These are phyloP conservation scores for Ophiobolus disseminans DNA, from an alignment of 2,329 filamentous ascomycete species.

Conservation along the genomic window DNA sequence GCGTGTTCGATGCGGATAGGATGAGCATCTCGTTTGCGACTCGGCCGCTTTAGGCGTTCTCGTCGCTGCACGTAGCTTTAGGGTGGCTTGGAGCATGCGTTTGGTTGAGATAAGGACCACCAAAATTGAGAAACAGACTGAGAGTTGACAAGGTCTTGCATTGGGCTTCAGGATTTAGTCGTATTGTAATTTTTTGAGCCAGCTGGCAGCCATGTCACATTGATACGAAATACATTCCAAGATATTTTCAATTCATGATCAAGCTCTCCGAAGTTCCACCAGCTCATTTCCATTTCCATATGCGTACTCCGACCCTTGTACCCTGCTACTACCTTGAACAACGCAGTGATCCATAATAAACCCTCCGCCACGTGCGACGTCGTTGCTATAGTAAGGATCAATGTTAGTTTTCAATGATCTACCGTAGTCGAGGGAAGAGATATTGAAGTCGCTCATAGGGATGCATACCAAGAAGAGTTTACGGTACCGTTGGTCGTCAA, in stretches of 20 bases:
- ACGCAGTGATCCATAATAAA: conserved; percentile 19
- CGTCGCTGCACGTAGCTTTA: too few species aligned
- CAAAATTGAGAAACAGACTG: too few species aligned
- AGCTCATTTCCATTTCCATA: conserved; percentile 18
- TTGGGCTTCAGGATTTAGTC: too few species aligned
- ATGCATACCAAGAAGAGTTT: conserved; percentile 15
- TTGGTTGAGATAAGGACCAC: too few species aligned
- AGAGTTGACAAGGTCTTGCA: too few species aligned
- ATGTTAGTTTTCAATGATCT: conserved; percentile 8
- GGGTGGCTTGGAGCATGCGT: too few species aligned
- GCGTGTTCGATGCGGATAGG: conserved; percentile 15
- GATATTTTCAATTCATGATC: conserved; percentile 1
- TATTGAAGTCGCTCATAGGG: conserved; percentile 1
- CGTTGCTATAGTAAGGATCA: conserved; percentile 11
- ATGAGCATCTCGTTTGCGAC: conserved; percentile 10
- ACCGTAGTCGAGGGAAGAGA: conserved; percentile 1
- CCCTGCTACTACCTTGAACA: conserved; percentile 12
- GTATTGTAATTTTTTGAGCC: too few species aligned
- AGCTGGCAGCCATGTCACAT: too few species aligned
- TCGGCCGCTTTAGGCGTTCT: conserved; percentile 6
- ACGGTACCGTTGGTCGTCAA: conserved; percentile 14
- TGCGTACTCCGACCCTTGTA: conserved; percentile 19
- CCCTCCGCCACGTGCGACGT: conserved; percentile 17
- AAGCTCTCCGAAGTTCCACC: conserved; percentile 14
- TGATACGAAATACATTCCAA: too few species aligned